These are phyloP conservation scores for Triticum aestivum DNA, from an alignment of 176 grass and related monocot genomes.

Conservation along the genomic window IWGSC_CS_RefSeq_v2.1 NC_057808.1:300953657-300954156, in stretches of 20 bases:
- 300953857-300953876: not conserved
- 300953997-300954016: conserved; percentile 56
- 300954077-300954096: not conserved
- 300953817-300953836: not conserved
- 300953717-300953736: not conserved
- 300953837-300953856: not conserved
- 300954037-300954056: conserved; percentile 22
- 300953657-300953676: not conserved
- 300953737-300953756: conserved; percentile 32
- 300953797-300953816: not conserved
- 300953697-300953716: conserved; percentile 13
- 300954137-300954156: no score
- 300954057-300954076: not conserved
- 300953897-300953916: not conserved
- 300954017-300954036: conserved; percentile 49
- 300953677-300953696: not conserved
- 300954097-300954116: not conserved
- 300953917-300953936: no score
- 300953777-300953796: conserved; percentile 2
- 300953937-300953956: no score
- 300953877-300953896: not conserved
- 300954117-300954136: no score
- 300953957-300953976: not conserved
- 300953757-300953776: conserved; percentile 33
- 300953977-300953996: conserved; percentile 28